These are phyloP conservation scores for Claviceps arundinis DNA, from an alignment of 2,329 filamentous ascomycete genomes.

Conservation along the genomic window DNA sequence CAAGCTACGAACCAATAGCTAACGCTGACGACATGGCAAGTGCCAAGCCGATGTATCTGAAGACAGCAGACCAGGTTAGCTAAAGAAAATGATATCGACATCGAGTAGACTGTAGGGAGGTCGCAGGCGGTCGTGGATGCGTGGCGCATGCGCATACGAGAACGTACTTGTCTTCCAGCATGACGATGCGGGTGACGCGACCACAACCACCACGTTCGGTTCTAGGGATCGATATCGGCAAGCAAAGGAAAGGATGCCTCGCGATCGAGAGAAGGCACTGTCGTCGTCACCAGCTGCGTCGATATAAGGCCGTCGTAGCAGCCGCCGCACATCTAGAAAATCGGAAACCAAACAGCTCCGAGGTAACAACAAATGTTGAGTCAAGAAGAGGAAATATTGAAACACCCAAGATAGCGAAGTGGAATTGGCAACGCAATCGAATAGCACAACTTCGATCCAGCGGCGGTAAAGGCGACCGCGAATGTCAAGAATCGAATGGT, in stretches of 20 bases:
- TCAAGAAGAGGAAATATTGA: not conserved
- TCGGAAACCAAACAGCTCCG: not conserved
- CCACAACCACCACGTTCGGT: not conserved
- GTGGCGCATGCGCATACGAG: not conserved
- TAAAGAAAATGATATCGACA: no score
- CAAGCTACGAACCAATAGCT: constrained; percentile 52
- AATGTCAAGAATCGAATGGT: not conserved
- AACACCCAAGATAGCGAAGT: not conserved
- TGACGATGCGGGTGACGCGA: constrained; percentile 9
- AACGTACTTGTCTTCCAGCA: constrained; percentile 28
- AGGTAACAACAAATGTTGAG: not conserved
- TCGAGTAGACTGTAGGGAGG: not conserved
- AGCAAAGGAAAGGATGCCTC: not conserved
- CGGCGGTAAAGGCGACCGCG: no score
- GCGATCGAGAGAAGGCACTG: not conserved
- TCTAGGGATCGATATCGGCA: not conserved
- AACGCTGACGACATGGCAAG: constrained; percentile 63
- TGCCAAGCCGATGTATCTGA: constrained; percentile 62
- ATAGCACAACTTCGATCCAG: no score
- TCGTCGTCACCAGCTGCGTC: constrained; percentile 1
- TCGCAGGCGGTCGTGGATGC: not conserved
- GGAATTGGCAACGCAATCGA: no score
- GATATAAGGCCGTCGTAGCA: not conserved
- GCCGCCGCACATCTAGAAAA: not conserved
- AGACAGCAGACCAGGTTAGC: constrained; percentile 2